Evolutionary conservation across 768 basidiomycete species (phyloP).

Genomic region (Tulasnella sp.): DNA sequence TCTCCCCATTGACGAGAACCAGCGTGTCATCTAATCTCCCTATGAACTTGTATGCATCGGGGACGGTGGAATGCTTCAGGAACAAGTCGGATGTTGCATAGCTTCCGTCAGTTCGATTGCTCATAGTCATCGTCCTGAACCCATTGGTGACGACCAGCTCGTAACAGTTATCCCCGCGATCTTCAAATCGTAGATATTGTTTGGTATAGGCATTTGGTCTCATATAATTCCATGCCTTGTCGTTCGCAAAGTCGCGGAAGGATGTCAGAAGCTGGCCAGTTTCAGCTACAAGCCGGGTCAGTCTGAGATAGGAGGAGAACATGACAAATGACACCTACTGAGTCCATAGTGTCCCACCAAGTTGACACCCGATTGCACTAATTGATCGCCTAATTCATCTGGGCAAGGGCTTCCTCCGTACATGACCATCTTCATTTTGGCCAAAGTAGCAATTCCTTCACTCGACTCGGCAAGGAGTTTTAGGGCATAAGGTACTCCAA

Average conservation of each 20-base stretch:
- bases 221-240: conserved; percentile 47
- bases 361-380: conserved; percentile 37
- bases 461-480: conserved; percentile 38
- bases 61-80: conserved; percentile 32
- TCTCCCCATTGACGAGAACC: conserved; percentile 37
- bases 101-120: conserved; percentile 40
- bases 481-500: conserved; percentile 29
- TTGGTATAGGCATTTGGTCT: conserved; percentile 22
- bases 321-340: conserved; percentile 27
- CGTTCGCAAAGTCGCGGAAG: conserved; percentile 34
- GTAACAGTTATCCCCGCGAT: conserved; percentile 30
- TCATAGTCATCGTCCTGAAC: conserved; percentile 34
- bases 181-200: conserved; percentile 34
- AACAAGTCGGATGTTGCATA: conserved; percentile 47
- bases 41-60: conserved; percentile 35
- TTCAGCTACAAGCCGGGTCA: conserved; percentile 17
- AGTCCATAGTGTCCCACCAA: conserved; percentile 38
- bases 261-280: conserved; percentile 36
- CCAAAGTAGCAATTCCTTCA: conserved; percentile 33
- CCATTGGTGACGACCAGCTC: conserved; percentile 41
- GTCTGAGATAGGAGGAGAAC: neutral
- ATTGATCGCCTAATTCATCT: conserved; percentile 39
- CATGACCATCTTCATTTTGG: conserved; percentile 35
- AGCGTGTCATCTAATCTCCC: conserved; percentile 46
- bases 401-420: conserved; percentile 43